Evolutionary conservation across 306 rosid genomes (phyloP).

Genomic region (Cicer bijugum): DNA sequence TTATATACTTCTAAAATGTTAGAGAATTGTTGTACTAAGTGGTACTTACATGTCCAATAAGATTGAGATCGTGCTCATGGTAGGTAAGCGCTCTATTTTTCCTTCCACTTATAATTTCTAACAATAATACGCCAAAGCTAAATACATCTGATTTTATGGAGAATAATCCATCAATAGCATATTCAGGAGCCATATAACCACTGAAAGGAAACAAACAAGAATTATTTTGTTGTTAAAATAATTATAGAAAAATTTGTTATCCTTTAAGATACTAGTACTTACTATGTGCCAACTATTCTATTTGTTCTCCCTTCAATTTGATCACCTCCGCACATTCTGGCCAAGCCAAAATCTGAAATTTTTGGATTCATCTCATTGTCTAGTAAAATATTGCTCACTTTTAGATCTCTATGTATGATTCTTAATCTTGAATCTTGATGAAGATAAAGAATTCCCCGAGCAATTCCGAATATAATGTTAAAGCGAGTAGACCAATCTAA

Average conservation of each 20-base stretch:
- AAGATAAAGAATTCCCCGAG: conserved; percentile 29
- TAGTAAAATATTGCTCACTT: conserved; percentile 28
- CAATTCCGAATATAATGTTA: neutral
- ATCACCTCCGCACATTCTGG: conserved; percentile 16
- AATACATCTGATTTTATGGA: conserved; percentile 30
- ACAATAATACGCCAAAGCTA: conserved; percentile 25
- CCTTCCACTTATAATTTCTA: conserved; percentile 40
- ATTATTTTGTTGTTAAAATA: neutral
- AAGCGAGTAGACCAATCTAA: conserved; percentile 14
- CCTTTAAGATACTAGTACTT: conserved; percentile 2
- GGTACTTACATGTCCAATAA: conserved; percentile 35
- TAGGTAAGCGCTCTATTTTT: neutral
- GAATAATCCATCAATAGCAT: conserved; percentile 33
- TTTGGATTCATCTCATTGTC: conserved; percentile 6
- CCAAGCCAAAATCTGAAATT: conserved; percentile 32
- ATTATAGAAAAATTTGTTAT: neutral
- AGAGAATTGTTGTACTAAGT: neutral
- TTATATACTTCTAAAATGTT: neutral
- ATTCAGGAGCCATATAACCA: conserved; percentile 44
- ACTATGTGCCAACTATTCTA: conserved; percentile 36
- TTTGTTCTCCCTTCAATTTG: conserved; percentile 24
- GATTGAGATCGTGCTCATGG: neutral
- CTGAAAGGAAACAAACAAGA: neutral
- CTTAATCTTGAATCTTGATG: conserved; percentile 34
- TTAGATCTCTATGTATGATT: conserved; percentile 32